Base-by-base conservation (phyloP, 208 protist genomes). In the Leishmania braziliensis region DNA sequence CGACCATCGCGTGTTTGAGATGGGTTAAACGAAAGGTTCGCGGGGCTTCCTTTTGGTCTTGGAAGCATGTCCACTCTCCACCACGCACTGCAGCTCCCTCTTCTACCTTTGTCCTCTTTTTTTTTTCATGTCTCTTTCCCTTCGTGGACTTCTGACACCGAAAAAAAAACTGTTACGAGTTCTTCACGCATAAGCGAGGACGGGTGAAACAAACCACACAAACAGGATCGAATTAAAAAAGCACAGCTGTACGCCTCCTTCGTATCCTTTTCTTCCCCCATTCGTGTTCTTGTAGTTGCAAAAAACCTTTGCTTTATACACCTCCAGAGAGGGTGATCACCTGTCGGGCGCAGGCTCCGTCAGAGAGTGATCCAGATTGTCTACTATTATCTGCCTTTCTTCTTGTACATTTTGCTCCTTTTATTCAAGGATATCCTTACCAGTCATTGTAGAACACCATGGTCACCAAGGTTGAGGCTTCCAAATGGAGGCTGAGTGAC, bases 401-500 rank as follows among this genome's bases (percentile, higher is more conserved):
- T 14, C 72, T 63, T 63, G 72, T 46, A 63, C 51, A 76, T 60
- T 62, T 56, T 66, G 36, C 5, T 66, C 36, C 18, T 63, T 77
- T 60, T 65, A 0, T 50, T 51, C 74, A 51, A 9, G 46, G 33
- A 3, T 50, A 65, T 46, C 20, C 56, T 65, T 50, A 77, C 23
- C 74, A 48, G 39, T 48, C 56, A 29, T 79, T 72, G 29, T 79
- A 79, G 72, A 71, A 83, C 63, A 78, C 69, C 26, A 87, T 91
- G 87, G 82, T 91, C 53, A 90, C 86, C n/a, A 92, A 88, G 65
- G 88, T 83, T 29, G 94, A 96, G n/a, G 85, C 87, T 50, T 84
- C 83, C 23, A 86, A 84, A 83, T 97, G 95, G 93, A 93, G 91
- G 81, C 85, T 97, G 36, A 87, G 86, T n/a, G 96, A 99, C 84